Evolutionary conservation across 2,329 filamentous ascomycete species (phyloP), one percentile per base, ranked within the genome.

Genomic region (Claviceps monticola): DNA sequence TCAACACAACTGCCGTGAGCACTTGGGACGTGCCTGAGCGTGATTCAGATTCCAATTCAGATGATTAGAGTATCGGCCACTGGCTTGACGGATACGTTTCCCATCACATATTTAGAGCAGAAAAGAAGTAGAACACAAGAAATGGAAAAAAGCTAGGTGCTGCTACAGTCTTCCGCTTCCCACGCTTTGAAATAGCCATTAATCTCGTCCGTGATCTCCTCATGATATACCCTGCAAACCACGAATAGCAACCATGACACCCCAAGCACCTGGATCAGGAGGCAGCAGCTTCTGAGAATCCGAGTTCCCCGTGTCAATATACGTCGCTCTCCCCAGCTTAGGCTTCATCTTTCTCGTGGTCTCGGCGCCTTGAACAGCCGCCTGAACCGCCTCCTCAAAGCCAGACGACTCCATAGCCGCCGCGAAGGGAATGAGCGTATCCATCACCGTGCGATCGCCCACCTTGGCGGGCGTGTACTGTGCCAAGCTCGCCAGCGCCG

Each of bases 181-280:
- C 29, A 34, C 29, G 9, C 29, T 34, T 9, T 34, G 29, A 34
- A 4, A 34, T 34, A 34, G 29, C 29, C 29, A 34, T 34, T 11
- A 34, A 11, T 34, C 9, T 11, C 4, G 9, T 34, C 29, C 29
- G 11, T 34, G 29, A 34, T 11, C 9, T 34, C 29, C 29, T 34
- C 9, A 34, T 34, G 9, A 21, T 42, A 5, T 11, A 21, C 39
- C 17, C 39, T 21, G n/a, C 48, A 75, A 53, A 1, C 70, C 73
- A 56, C 66, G 64, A 44, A 76, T 70, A 2, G 68, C 74, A 16
- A 78, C 74, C 74, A 80, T 80, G 23, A 83, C 74, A n/a, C 82
- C 83, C 71, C 82, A 81, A 4, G 83, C 83, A 34, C 83, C 83
- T 0, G 83, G 83, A 62, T 87, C 83, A 3, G 83, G 82, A 4